Evolutionary conservation across 345 rosid species (phyloP), one percentile per base, ranked within the genome.

Genomic region (Alliaria petiolata): DNA sequence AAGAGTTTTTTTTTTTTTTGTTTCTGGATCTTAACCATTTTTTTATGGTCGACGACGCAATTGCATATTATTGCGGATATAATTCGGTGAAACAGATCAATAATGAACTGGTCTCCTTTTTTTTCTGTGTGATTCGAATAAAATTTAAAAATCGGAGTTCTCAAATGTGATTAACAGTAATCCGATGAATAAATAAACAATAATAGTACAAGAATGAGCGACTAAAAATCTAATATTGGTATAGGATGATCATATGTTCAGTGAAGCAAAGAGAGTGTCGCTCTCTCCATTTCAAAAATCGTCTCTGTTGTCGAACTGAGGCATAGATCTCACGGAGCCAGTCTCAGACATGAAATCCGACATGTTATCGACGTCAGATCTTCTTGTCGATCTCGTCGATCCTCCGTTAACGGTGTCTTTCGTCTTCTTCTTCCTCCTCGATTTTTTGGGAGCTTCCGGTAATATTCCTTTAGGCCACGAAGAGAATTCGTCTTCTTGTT

Each of bases 361-460:
- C 65, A 68, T 76, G 30, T 30, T 69, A 40, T 76, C 79, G 1
- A 30, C 51, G 34, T 76, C 79, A 12, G 72, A 53, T 68, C 76
- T 65, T 76, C 79, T 78, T 7, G 79, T 62, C 3, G 81, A 83
- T 75, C 82, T 79, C 0, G 83, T 34, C 17, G 86, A 79, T 0
- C 80, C 85, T 1, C 65, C 80, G 0, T 54, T 77, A 0, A 56
- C 7, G 0, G 80, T 60, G 7, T 86, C 95, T 47, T 83, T 86
- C 0, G 83, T 76, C 67, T 85, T 86, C 79, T 82, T 86, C 68
- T 78, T 86, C 68, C 82, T 78, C 65, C 79, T 69, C 0, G 83
- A 69, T 62, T 81, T 89, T 70, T 85, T 88, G 0, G 86, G 82
- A 14, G 65, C 20, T 36, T 69, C 86, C 57, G 70, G 34, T 34